Evolutionary conservation across 257 asterid genomes (phyloP), one percentile per base, ranked within the genome.

Genomic region (Solanum lycopersicoides): DNA sequence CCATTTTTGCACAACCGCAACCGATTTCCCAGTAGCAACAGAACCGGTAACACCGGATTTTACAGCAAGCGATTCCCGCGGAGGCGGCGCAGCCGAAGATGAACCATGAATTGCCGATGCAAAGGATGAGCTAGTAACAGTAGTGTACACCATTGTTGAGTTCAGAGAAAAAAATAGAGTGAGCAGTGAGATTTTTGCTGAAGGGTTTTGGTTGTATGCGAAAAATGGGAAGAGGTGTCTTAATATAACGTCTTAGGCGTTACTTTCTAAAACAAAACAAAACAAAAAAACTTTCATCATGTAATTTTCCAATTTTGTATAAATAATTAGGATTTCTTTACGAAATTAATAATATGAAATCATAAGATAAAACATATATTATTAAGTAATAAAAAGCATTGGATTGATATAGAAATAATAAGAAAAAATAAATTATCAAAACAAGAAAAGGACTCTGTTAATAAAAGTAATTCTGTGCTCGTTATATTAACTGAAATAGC

Each of bases 1-100:
- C 98, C 99, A 96, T 85, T 91, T 96, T 53, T 90, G 91, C 88
- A 87, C 89, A 15, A 86, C 69, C 88, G 89, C 92, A 73, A 87
- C 89, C 87, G 86, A 90, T 86, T 90, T 84, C 14, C 41, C 90
- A 50, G 12, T 5, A 25, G 56, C 9, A n/a, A 60, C 14, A 14
- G 15, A 60, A 60, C 12, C 28, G n/a, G 66, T 39, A 69, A 13
- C 39, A 20, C 16, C 41, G 0, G 23, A 15, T 30, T 69, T 69
- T 30, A 30, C 41, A 30, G 76, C 77, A 16, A 32, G 2, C 42
- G 11, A 14, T 20, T 71, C n/a, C 77, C 13, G 18, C 16, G 34
- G 34, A 32, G 14, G 72, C 30, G 13, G 69, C 69, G 69, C 30
- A 14, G 23, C 30, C 35, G 35, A 35, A 28, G 73, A 66, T 66